phyloP scores from a whole-genome alignment of 257 asterid genomes.

The Gynochthodes officinalis region DNA sequence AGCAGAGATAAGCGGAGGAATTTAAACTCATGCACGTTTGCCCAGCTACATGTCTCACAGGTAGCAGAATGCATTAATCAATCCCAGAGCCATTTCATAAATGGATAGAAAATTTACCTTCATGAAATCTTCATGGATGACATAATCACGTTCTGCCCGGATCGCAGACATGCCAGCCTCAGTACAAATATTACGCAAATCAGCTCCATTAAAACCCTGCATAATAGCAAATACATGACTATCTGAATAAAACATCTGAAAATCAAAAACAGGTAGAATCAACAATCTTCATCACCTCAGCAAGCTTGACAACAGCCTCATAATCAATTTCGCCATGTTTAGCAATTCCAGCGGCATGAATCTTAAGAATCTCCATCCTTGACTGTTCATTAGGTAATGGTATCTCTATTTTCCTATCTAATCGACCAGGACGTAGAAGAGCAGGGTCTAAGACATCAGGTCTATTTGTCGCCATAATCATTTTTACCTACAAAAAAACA shows the following conservation, averaged over 20 bases:
- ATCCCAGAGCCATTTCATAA: background rate
- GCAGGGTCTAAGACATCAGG: constrained; percentile 98
- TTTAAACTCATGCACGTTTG: background rate
- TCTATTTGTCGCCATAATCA: constrained; percentile 97
- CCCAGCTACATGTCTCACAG: background rate
- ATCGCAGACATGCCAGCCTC: constrained; percentile 97
- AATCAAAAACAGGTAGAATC: background rate
- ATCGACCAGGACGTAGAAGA: constrained; percentile 94
- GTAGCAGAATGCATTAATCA: background rate
- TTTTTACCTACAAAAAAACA: constrained; percentile 60
- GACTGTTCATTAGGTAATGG: constrained; percentile 97
- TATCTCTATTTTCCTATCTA: constrained; percentile 92
- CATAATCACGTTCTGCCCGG: constrained; percentile 95
- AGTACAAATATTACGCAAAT: constrained; percentile 91
- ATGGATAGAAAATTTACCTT: constrained; percentile 44
- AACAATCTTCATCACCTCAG: constrained; percentile 59
- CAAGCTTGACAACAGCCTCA: constrained; percentile 91
- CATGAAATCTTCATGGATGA: constrained; percentile 98
- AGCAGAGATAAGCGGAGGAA: background rate
- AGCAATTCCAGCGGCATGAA: constrained; percentile 93
- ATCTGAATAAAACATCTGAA: background rate
- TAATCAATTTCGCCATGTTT: constrained; percentile 98
- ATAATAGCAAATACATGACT: constrained; percentile 9
- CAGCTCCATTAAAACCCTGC: constrained; percentile 97
- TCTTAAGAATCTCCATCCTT: constrained; percentile 86